Conservation (phyloP, 192 early-diverging fungal species). For the Mortierella hygrophila region DNA sequence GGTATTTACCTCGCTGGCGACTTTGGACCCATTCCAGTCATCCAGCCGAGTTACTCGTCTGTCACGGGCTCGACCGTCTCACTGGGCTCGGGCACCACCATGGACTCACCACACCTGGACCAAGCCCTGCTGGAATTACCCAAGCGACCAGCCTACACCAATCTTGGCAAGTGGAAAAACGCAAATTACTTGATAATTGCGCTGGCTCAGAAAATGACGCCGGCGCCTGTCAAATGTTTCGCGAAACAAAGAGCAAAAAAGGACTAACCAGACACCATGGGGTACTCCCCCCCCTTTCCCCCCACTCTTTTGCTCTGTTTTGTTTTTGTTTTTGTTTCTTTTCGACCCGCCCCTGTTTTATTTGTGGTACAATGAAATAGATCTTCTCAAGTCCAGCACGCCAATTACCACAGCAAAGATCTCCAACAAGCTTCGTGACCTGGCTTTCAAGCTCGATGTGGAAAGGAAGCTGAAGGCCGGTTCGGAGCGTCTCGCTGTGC, state of each 20-base stretch:
- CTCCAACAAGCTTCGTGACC: slow-evolving; percentile 86
- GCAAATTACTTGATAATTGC: slow-evolving; percentile 2
- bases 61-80: slow-evolving; percentile 33
- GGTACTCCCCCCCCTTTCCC: slow-evolving; percentile 15
- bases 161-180: slow-evolving; percentile 40
- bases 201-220: slow-evolving; percentile 19
- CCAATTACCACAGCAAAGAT: slow-evolving; percentile 78
- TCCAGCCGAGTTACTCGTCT: slow-evolving; percentile 19
- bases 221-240: slow-evolving; percentile 27
- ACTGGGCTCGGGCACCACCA: slow-evolving; percentile 24
- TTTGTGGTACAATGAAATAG: slow-evolving; percentile 54
- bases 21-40: slow-evolving; percentile 47
- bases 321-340: slow-evolving; percentile 42
- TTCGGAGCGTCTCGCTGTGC: slow-evolving; percentile 76
- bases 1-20: slow-evolving; percentile 43
- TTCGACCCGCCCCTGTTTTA: neutral
- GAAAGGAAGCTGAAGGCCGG: slow-evolving; percentile 94
- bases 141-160: slow-evolving; percentile 51
- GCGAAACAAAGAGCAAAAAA: slow-evolving; percentile 26
- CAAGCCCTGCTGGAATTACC: slow-evolving; percentile 34
- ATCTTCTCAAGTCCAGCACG: slow-evolving; percentile 77
- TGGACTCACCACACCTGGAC: slow-evolving; percentile 47
- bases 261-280: slow-evolving; percentile 31
- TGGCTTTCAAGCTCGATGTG: slow-evolving; percentile 92
- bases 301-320: slow-evolving; percentile 41